A percentile compares a stretch with the other conserved stretches of the same genome.
Evolutionary conservation across 83 land plant genomes (phyloP).

Genomic region (Thuja plicata): DNA sequence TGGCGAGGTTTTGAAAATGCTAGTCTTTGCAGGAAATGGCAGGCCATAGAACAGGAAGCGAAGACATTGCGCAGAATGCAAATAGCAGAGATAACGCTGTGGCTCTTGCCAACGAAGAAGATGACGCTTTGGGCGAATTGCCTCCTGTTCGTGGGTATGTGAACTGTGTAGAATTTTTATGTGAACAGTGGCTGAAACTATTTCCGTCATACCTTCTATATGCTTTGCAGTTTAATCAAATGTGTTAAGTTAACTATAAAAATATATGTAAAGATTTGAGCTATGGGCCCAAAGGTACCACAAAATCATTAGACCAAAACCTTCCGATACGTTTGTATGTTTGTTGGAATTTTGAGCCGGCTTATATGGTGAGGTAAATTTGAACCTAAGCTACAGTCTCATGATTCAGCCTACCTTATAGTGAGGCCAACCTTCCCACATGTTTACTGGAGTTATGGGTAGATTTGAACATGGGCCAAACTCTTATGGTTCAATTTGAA

Average conservation of each 20-base stretch:
- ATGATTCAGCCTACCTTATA: too few relatives aligned
- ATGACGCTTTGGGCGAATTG: neutral
- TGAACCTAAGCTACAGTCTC: too few relatives aligned
- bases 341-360: too few relatives aligned
- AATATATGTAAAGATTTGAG: neutral
- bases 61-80: neutral
- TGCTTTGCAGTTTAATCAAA: neutral
- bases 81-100: neutral
- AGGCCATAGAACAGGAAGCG: neutral
- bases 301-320: neutral
- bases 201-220: neutral
- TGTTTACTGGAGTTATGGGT: neutral
- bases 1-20: neutral
- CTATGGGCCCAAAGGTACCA: neutral
- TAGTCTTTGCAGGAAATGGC: neutral
- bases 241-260: neutral
- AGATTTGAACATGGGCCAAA: neutral
- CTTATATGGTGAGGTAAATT: too few relatives aligned
- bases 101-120: neutral
- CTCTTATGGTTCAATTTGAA: neutral
- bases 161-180: neutral
- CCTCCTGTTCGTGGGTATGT: conserved; percentile 8
- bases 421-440: neutral
- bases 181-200: neutral
- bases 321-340: neutral